Evolutionary conservation across 2,329 filamentous ascomycete genomes (phyloP).

Genomic region (Fusarium equiseti): DNA sequence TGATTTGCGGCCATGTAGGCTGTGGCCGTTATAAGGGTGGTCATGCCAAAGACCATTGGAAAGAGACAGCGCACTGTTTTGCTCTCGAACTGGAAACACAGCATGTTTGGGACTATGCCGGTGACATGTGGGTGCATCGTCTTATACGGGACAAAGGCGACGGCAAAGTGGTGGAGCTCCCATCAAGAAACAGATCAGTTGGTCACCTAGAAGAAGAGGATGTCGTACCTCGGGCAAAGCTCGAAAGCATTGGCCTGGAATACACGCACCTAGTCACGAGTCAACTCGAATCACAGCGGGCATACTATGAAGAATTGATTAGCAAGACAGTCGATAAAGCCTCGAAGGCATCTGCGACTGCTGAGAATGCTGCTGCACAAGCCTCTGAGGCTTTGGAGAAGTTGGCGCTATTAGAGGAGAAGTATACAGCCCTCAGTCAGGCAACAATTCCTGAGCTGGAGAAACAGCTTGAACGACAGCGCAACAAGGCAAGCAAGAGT

Average conservation of each 20-base stretch:
- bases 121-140: conserved; percentile 95
- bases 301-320: conserved; percentile 94
- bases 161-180: conserved; percentile 92
- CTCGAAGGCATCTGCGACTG: conserved; percentile 74
- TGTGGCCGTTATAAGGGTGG: conserved; percentile 95
- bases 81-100: conserved; percentile 93
- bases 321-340: conserved; percentile 92
- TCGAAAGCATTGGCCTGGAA: conserved; percentile 86
- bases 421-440: conserved; percentile 59
- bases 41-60: conserved; percentile 94
- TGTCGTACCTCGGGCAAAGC: conserved; percentile 75
- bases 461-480: conserved; percentile 76
- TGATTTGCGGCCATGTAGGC: conserved; percentile 92
- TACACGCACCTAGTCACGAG: conserved; percentile 94
- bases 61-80: conserved; percentile 89
- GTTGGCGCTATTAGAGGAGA: conserved; percentile 63
- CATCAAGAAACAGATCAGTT: conserved; percentile 61
- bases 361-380: conserved; percentile 69
- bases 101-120: conserved; percentile 97
- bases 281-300: conserved; percentile 90
- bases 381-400: conserved; percentile 63
- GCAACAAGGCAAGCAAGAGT: conserved; percentile 76
- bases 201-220: conserved; percentile 66
- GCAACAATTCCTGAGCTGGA: conserved; percentile 77
- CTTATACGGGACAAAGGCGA: conserved; percentile 94